Evolutionary conservation across 139 green algal genomes (phyloP).

Genomic region (Chlorella sp.): DNA sequence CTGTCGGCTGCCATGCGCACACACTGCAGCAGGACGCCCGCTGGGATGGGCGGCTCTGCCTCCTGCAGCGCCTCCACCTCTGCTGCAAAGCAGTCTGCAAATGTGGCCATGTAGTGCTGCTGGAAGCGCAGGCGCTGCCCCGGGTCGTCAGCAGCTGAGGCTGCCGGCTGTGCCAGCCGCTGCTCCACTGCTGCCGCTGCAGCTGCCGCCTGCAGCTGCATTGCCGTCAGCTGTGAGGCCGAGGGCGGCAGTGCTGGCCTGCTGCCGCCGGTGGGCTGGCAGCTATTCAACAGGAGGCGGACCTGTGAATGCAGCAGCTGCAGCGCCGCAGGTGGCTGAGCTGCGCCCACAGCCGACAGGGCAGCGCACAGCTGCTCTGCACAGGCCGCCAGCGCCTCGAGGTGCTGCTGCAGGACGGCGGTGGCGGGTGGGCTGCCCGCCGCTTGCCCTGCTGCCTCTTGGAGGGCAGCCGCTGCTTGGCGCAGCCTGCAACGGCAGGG

Average conservation of each 20-base stretch:
- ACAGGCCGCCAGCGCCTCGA: neutral
- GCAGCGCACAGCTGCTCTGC: neutral
- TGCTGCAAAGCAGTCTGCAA: conserved; percentile 25
- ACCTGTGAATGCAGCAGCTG: neutral
- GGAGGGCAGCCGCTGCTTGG: neutral
- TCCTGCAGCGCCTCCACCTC: conserved; percentile 39
- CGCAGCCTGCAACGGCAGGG: neutral
- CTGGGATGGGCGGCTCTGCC: conserved; percentile 19
- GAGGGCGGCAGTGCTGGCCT: neutral
- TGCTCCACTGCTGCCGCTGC: neutral
- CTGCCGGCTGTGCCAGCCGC: neutral
- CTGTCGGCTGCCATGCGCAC: conserved; percentile 9
- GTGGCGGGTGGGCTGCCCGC: too few relatives aligned
- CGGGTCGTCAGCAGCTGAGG: neutral
- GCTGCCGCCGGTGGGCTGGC: neutral
- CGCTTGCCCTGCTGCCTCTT: neutral
- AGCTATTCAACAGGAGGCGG: neutral
- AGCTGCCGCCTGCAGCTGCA: neutral
- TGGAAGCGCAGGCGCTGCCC: conserved; percentile 3
- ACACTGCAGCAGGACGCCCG: conserved; percentile 35
- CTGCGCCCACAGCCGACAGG: neutral
- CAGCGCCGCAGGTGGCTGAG: conserved; percentile 3
- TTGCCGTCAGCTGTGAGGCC: neutral
- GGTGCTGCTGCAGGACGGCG: neutral
- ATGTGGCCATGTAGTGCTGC: neutral